Evolutionary conservation across 176 grass and related monocot genomes (phyloP).

Genomic region (Microstegium vimineum): DNA sequence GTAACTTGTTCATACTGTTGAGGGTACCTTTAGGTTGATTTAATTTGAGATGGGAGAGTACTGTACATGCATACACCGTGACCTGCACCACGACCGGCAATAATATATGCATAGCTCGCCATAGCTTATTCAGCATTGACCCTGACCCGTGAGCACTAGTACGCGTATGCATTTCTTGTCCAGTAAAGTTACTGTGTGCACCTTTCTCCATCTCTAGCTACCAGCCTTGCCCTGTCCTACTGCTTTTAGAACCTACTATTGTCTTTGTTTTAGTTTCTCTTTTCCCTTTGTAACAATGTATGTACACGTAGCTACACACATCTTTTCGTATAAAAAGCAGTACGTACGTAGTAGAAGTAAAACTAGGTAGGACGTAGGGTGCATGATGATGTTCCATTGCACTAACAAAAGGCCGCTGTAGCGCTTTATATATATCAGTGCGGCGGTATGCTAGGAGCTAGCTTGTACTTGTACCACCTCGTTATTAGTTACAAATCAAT

Average conservation of each 20-base stretch:
- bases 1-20: neutral
- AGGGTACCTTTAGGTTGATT: neutral
- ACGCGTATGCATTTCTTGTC: neutral
- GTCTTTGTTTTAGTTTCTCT: neutral
- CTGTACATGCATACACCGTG: neutral
- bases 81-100: neutral
- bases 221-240: neutral
- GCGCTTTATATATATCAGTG: neutral
- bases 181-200: neutral
- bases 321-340: neutral
- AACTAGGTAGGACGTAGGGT: neutral
- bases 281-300: neutral
- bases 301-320: neutral
- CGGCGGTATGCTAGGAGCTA: neutral
- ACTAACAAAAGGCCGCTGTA: neutral
- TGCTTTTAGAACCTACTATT: neutral
- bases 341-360: neutral
- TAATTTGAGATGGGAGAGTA: neutral
- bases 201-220: neutral
- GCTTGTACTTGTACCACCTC: neutral
- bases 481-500: neutral
- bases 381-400: neutral
- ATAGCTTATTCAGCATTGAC: neutral
- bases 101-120: neutral
- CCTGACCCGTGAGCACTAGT: conserved; percentile 8